Evolutionary conservation across 768 basidiomycete species (phyloP).

Genomic region (Lentinula detonsa): DNA sequence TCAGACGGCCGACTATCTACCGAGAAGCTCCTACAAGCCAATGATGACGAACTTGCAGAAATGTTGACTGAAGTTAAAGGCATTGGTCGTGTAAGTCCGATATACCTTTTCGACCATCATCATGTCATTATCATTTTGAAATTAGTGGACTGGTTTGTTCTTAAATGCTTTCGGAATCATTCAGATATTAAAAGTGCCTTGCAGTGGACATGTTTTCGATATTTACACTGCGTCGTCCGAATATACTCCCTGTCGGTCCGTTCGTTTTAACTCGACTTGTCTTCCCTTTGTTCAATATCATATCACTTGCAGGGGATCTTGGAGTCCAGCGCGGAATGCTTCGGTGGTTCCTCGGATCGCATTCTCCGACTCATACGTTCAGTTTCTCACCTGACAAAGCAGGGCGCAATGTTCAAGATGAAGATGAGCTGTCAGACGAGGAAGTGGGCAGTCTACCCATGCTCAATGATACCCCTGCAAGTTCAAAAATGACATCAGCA

Average conservation of each 20-base stretch:
- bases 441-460: constrained; percentile 27
- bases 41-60: constrained; percentile 70
- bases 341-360: constrained; percentile 61
- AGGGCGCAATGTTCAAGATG: constrained; percentile 8
- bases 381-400: constrained; percentile 48
- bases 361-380: constrained; percentile 45
- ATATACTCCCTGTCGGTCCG: constrained; percentile 64
- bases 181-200: constrained; percentile 3
- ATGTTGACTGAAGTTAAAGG: constrained; percentile 77
- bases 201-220: constrained; percentile 92
- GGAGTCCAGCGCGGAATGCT: constrained; percentile 75
- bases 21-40: constrained; percentile 58
- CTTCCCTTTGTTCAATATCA: not conserved
- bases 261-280: constrained; percentile 9
- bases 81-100: constrained; percentile 58
- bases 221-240: constrained; percentile 77
- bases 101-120: not conserved
- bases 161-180: not conserved
- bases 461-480: constrained; percentile 10
- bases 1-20: constrained; percentile 75
- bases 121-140: not conserved
- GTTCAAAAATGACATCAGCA: constrained; percentile 9
- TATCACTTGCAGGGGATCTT: constrained; percentile 54
- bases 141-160: constrained; percentile 55
- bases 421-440: constrained; percentile 6